Conservation (phyloP, 768 basidiomycete genomes). For the Tricholoma sp. region DNA sequence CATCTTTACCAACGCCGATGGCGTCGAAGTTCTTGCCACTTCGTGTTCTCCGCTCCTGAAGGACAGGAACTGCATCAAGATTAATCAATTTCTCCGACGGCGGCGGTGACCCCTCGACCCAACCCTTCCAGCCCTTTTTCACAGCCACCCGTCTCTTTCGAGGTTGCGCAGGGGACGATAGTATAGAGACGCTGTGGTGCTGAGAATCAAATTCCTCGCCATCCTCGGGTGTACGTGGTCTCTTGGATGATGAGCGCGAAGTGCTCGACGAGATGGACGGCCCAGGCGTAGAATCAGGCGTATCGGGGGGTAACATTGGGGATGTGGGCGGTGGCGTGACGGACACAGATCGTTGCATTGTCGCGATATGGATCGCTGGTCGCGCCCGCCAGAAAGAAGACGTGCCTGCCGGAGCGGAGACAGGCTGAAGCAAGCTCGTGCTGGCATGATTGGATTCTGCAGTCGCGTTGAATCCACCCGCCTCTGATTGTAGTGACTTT, state of each 20-base stretch:
- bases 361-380: constrained; percentile 71
- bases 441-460: constrained; percentile 21
- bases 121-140: constrained; percentile 87
- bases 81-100: constrained; percentile 81
- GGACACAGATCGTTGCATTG: constrained; percentile 65
- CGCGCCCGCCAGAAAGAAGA: constrained; percentile 63
- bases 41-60: constrained; percentile 72
- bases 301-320: constrained; percentile 39
- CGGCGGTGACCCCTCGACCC: constrained; percentile 82
- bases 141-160: constrained; percentile 60
- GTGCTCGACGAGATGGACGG: constrained; percentile 71
- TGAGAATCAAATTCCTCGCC: constrained; percentile 32
- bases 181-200: constrained; percentile 17
- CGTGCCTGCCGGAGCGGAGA: constrained; percentile 24
- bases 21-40: constrained; percentile 85
- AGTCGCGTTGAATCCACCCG: constrained; percentile 24
- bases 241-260: constrained; percentile 75
- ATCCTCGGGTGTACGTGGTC: constrained; percentile 71
- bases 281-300: constrained; percentile 70
- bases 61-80: constrained; percentile 63
- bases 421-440: constrained; percentile 22
- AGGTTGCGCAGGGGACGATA: constrained; percentile 24
- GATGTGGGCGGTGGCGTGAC: constrained; percentile 63
- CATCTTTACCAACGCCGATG: constrained; percentile 70
- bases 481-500: constrained; percentile 15